Percentiles rank a stretch among this genome's conserved stretches.
These are phyloP conservation scores for Prorocentrum cordatum DNA, from an alignment of 169 alveolate species.

Conservation along the genomic window DNA sequence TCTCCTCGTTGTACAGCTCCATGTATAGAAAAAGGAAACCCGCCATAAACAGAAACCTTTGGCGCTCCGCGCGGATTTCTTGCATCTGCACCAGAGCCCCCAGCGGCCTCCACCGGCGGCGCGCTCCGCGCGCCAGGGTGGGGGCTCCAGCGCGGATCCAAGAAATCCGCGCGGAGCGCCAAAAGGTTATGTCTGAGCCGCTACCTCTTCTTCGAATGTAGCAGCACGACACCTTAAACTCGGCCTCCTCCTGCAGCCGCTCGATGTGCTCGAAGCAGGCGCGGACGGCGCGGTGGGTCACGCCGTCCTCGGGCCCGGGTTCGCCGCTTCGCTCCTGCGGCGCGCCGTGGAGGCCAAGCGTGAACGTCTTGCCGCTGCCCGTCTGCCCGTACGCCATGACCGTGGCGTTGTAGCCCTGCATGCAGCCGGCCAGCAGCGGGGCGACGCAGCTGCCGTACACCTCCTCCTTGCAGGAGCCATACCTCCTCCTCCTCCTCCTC, in stretches of 20 bases:
- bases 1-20: slow-evolving; percentile 44
- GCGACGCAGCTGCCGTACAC: slow-evolving; percentile 54
- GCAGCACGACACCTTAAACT: slow-evolving; percentile 62
- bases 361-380: background rate
- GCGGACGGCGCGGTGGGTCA: background rate
- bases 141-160: no score
- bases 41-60: no score
- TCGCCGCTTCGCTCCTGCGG: background rate
- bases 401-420: slow-evolving; percentile 62
- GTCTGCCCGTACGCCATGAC: slow-evolving; percentile 58
- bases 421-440: slow-evolving; percentile 46
- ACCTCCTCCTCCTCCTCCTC: no score
- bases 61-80: no score
- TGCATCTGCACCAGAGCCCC: no score
- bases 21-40: no score
- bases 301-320: background rate
- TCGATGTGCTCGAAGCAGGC: slow-evolving; percentile 53
- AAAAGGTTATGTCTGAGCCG: no score
- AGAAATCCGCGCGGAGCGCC: no score
- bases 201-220: no score
- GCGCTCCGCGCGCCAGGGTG: no score
- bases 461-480: no score
- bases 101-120: no score
- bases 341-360: background rate
- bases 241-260: background rate